phyloP scores from a whole-genome alignment of 352 stramenopile genomes.

The Phytophthora tentaculata region DNA sequence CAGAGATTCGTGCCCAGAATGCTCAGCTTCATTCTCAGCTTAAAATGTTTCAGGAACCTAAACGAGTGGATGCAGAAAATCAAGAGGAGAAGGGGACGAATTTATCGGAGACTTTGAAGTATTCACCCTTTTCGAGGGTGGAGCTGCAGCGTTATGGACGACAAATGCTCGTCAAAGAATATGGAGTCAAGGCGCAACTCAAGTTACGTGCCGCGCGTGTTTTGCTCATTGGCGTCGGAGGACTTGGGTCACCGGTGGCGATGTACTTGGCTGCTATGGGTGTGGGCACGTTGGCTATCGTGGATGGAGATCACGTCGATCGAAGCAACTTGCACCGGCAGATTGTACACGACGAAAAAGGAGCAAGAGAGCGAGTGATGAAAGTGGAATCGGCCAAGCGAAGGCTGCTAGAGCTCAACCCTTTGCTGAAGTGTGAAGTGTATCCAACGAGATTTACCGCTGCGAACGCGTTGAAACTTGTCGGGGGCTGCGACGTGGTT shows the following conservation, averaged over 20 bases:
- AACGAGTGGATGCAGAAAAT: neutral
- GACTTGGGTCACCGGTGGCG: constrained; percentile 95
- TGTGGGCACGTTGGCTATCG: constrained; percentile 92
- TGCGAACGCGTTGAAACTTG: constrained; percentile 81
- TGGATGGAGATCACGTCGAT: constrained; percentile 96
- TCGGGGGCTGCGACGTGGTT: constrained; percentile 90
- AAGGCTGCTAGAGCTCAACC: constrained; percentile 76
- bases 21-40: constrained; percentile 28
- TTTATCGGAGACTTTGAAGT: constrained; percentile 25
- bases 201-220: constrained; percentile 81
- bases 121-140: constrained; percentile 49
- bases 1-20: constrained; percentile 36
- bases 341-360: constrained; percentile 91
- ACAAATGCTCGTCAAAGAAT: constrained; percentile 94
- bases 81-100: constrained; percentile 8
- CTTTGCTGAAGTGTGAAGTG: constrained; percentile 66
- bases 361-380: constrained; percentile 62
- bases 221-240: constrained; percentile 94
- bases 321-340: constrained; percentile 98
- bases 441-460: constrained; percentile 62
- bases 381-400: constrained; percentile 92
- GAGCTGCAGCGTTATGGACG: constrained; percentile 92
- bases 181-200: constrained; percentile 90
- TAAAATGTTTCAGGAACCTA: constrained; percentile 1
- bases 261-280: constrained; percentile 96